Evolutionary conservation across 2,329 filamentous ascomycete species (phyloP).

Genomic region (Blastomyces percursus): DNA sequence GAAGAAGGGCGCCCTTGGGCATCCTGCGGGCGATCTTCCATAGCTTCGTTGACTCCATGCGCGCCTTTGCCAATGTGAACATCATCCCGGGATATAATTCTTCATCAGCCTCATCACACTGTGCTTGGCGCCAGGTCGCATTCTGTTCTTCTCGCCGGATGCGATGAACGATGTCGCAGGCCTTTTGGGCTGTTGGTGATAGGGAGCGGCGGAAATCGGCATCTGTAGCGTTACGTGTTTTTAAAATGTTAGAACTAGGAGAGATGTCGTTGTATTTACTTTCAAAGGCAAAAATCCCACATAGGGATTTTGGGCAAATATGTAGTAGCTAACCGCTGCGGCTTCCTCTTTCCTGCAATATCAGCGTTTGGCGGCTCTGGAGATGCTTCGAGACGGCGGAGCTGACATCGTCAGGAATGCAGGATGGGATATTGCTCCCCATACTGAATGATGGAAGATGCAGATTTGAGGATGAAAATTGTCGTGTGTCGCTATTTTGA

Average conservation of each 20-base stretch:
- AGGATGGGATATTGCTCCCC: not conserved
- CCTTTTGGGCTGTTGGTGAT: constrained; percentile 65
- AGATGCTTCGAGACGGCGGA: constrained; percentile 6
- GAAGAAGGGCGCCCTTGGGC: constrained; percentile 75
- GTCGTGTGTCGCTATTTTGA: not conserved
- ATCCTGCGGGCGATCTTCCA: constrained; percentile 77
- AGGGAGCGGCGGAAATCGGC: constrained; percentile 40
- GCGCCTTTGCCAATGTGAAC: constrained; percentile 75
- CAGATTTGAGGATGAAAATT: not conserved
- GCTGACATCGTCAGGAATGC: constrained; percentile 3
- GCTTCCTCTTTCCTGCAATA: constrained; percentile 10
- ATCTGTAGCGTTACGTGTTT: constrained; percentile 15
- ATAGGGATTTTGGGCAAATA: not conserved
- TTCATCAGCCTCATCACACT: constrained; percentile 48
- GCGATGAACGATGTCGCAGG: constrained; percentile 65
- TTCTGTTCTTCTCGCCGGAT: constrained; percentile 69
- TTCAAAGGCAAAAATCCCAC: not conserved
- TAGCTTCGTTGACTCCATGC: constrained; percentile 71
- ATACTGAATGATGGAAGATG: not conserved
- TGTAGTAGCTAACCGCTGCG: constrained; percentile 11
- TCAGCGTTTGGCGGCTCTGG: constrained; percentile 7
- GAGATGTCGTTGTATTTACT: not conserved
- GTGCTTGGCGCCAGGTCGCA: constrained; percentile 63
- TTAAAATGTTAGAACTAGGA: not conserved
- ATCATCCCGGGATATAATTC: constrained; percentile 82